A percentile compares a stretch with the other conserved stretches of the same genome.
phyloP scores from a whole-genome alignment of 2,329 filamentous ascomycete species.

The Colletotrichum salicis region DNA sequence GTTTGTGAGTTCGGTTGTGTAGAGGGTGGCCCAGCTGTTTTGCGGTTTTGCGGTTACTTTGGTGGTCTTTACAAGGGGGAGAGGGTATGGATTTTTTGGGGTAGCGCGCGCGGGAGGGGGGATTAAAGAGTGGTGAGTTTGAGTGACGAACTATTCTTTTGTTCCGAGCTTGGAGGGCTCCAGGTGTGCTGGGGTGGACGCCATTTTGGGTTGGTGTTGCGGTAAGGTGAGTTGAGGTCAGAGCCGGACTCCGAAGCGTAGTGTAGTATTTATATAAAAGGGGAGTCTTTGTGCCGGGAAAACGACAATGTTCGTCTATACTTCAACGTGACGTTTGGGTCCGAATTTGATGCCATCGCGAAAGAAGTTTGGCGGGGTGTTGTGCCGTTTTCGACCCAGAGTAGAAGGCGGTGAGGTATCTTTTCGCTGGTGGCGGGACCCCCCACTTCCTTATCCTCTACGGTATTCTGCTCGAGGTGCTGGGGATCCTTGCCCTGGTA shows the following conservation, averaged over 20 bases:
- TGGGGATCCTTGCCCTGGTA: not conserved
- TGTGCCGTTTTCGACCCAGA: not conserved
- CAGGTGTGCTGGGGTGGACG: conserved; percentile 70
- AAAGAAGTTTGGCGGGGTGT: conserved; percentile 28
- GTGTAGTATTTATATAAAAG: not conserved
- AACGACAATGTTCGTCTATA: not conserved
- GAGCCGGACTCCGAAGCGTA: no score
- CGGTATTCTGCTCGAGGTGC: not conserved
- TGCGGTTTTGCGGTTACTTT: conserved; percentile 23
- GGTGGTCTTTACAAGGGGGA: not conserved
- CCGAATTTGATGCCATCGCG: conserved; percentile 28
- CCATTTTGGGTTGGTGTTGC: conserved; percentile 2
- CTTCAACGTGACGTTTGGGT: not conserved
- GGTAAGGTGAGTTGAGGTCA: no score
- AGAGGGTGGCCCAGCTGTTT: conserved; percentile 79
- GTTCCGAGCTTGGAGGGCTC: conserved; percentile 85
- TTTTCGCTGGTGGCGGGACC: not conserved
- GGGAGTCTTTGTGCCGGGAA: not conserved
- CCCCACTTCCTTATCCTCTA: not conserved
- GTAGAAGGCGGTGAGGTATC: conserved; percentile 15
- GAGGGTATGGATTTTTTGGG: not conserved
- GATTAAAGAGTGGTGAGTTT: not conserved
- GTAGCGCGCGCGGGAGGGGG: conserved; percentile 18
- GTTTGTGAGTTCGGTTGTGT: conserved; percentile 77
- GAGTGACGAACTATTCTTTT: conserved; percentile 80